Evolutionary conservation across 345 rosid genomes (phyloP).

Genomic region (Sisymbrium irio): DNA sequence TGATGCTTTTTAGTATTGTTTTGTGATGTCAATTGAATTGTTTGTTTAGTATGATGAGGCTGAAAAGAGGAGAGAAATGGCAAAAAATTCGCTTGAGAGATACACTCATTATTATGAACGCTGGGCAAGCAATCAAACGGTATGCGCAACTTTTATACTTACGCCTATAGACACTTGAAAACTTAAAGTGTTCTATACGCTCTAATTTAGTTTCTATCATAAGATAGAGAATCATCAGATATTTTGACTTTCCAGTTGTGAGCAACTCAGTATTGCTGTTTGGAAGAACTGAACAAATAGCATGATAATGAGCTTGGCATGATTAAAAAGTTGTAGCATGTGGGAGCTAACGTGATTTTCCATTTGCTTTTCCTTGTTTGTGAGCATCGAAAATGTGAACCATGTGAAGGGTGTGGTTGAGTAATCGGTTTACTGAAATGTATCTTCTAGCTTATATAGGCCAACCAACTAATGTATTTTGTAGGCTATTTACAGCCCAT

Average conservation of each 20-base stretch:
- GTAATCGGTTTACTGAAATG: background rate
- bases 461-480: background rate
- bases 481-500: background rate
- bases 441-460: background rate
- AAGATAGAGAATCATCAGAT: background rate
- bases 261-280: background rate
- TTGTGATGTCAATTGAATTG: background rate
- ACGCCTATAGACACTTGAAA: background rate
- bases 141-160: background rate
- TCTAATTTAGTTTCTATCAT: background rate
- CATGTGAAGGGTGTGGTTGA: background rate
- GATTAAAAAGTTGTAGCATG: background rate
- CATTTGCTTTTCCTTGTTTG: background rate
- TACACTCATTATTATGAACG: constrained; percentile 43
- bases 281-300: background rate
- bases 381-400: background rate
- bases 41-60: constrained; percentile 33
- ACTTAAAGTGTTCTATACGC: background rate
- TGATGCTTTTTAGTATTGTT: constrained; percentile 1
- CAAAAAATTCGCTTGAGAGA: constrained; percentile 33
- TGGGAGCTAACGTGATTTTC: background rate
- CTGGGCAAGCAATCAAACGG: constrained; percentile 39
- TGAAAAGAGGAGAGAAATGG: constrained; percentile 39
- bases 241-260: background rate
- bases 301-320: background rate